phyloP scores from a whole-genome alignment of 768 basidiomycete genomes.

The Termitomyces sp. region DNA sequence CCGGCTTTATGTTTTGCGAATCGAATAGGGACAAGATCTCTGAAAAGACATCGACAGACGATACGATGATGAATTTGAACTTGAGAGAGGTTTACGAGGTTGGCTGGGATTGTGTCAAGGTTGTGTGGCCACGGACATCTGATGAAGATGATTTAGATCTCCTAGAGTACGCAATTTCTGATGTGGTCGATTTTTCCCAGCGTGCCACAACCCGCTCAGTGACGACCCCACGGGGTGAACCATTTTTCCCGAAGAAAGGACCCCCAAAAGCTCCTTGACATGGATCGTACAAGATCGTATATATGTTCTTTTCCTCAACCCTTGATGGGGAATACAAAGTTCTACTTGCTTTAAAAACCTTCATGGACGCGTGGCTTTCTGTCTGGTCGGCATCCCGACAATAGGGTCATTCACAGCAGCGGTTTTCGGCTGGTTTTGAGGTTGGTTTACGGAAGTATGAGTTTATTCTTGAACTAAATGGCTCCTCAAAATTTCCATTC shows the following conservation, averaged over 20 bases:
- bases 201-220: neutral
- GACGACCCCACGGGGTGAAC: neutral
- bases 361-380: neutral
- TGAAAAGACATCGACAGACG: neutral
- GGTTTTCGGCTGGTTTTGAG: no score
- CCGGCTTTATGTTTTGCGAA: no score
- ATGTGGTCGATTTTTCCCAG: neutral
- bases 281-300: neutral
- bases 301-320: no score
- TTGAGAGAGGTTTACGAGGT: no score
- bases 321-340: neutral
- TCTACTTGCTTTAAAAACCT: neutral
- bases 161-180: no score
- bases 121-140: no score
- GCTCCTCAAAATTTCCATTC: neutral
- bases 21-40: no score
- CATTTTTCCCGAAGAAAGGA: neutral
- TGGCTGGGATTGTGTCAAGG: neutral
- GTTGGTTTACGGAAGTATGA: constrained; percentile 37
- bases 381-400: neutral
- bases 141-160: neutral
- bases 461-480: neutral
- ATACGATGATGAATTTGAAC: neutral
- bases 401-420: no score
- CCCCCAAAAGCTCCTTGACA: no score